Evolutionary conservation across 345 rosid genomes (phyloP).

Genomic region (Corchorus olitorius): DNA sequence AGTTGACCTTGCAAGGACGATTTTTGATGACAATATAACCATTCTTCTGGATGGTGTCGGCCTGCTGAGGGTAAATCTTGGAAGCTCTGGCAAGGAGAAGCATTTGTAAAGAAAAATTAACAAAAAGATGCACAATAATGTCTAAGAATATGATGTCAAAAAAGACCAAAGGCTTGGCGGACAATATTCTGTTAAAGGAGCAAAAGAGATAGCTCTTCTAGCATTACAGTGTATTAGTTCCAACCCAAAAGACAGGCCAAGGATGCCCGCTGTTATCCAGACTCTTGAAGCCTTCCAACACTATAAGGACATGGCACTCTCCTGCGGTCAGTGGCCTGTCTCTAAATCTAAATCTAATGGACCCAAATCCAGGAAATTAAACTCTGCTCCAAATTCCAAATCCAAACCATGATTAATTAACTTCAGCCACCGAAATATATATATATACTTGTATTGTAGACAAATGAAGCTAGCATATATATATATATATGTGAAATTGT

Average conservation of each 20-base stretch:
- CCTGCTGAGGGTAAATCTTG: conserved; percentile 69
- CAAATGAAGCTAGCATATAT: not conserved
- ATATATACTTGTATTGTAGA: not conserved
- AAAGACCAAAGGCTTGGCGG: too few relatives aligned
- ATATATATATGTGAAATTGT: too few relatives aligned
- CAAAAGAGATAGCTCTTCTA: too few relatives aligned
- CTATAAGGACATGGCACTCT: conserved; percentile 77
- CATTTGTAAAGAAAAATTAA: too few relatives aligned
- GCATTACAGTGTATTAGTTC: conserved; percentile 72
- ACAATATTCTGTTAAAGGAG: too few relatives aligned
- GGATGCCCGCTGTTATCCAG: conserved; percentile 62
- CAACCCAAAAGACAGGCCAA: conserved; percentile 90
- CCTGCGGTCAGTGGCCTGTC: conserved; percentile 69
- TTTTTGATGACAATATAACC: conserved; percentile 61
- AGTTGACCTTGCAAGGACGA: conserved; percentile 61
- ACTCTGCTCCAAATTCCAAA: conserved; percentile 22
- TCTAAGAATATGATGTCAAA: too few relatives aligned
- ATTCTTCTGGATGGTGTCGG: conserved; percentile 66
- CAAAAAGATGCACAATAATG: too few relatives aligned
- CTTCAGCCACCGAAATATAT: conserved; percentile 35
- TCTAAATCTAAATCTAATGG: conserved; percentile 40
- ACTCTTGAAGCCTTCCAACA: conserved; percentile 59
- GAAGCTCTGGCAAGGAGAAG: conserved; percentile 85
- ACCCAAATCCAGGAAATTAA: conserved; percentile 29
- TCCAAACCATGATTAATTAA: conserved; percentile 41